Conservation (phyloP, 345 rosid genomes). For the Moricandia moricandioides region DNA sequence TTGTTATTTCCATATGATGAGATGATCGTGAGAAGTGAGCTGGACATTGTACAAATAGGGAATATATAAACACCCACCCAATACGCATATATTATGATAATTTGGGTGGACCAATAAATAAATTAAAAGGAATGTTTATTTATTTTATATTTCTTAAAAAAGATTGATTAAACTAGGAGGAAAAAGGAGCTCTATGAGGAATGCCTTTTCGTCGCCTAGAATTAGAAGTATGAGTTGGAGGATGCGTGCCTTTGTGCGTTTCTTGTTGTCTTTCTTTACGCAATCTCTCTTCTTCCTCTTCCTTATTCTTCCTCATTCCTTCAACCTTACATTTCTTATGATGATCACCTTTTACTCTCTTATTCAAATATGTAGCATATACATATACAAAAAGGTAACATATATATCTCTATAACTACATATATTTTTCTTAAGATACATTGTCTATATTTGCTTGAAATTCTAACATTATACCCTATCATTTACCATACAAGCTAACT, state of each 20-base stretch:
- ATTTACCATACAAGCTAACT: neutral
- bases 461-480: neutral
- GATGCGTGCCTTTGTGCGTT: conserved; percentile 54
- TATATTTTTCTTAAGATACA: neutral
- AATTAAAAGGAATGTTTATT: neutral
- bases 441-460: neutral
- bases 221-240: conserved; percentile 50
- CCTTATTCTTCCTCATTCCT: conserved; percentile 64
- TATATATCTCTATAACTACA: neutral
- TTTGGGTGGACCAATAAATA: conserved; percentile 25
- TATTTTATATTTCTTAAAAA: conserved; percentile 4
- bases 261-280: conserved; percentile 62
- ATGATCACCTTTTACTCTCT: conserved; percentile 6
- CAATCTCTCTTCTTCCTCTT: conserved; percentile 51
- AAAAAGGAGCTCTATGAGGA: conserved; percentile 83
- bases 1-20: conserved; percentile 35
- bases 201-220: conserved; percentile 85
- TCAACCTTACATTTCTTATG: conserved; percentile 50
- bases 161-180: conserved; percentile 42
- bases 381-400: neutral
- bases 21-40: conserved; percentile 31
- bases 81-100: conserved; percentile 19
- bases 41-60: conserved; percentile 34
- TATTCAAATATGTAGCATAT: neutral
- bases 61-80: conserved; percentile 23